Percentiles rank a stretch among this genome's conserved stretches.
Evolutionary conservation across 306 rosid species (phyloP).

Genomic region (Calophaca sinica): DNA sequence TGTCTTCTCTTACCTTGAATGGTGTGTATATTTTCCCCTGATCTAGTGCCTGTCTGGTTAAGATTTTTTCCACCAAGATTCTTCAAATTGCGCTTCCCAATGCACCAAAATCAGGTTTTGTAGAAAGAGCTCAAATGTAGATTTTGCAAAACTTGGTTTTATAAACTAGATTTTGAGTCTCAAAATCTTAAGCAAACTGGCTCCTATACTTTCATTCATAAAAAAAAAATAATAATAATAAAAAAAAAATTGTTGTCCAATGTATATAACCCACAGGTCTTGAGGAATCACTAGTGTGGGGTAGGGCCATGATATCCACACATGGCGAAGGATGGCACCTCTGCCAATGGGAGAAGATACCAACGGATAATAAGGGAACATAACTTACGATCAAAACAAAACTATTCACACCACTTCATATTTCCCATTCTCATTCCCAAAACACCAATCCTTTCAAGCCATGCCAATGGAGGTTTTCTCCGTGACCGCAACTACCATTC

Average conservation of each 20-base stretch:
- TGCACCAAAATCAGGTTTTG: too few relatives aligned
- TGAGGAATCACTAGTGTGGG: constrained; percentile 1
- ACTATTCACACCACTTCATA: constrained; percentile 30
- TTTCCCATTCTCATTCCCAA: constrained; percentile 16
- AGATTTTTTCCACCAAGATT: too few relatives aligned
- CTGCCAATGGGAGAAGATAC: constrained; percentile 49
- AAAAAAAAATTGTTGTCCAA: not conserved
- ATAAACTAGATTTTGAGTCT: too few relatives aligned
- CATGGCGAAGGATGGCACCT: constrained; percentile 47
- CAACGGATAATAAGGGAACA: constrained; percentile 41
- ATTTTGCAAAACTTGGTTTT: too few relatives aligned
- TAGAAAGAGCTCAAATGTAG: too few relatives aligned
- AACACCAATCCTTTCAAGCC: constrained; percentile 24
- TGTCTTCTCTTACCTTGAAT: too few relatives aligned
- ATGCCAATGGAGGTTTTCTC: constrained; percentile 80
- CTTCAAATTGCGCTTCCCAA: too few relatives aligned
- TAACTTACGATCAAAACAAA: constrained; percentile 32
- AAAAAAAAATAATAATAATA: too few relatives aligned
- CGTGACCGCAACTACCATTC: constrained; percentile 59
- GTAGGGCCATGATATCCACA: constrained; percentile 76
- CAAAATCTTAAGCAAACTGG: too few relatives aligned
- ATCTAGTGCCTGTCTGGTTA: too few relatives aligned
- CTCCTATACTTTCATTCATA: too few relatives aligned
- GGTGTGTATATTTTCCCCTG: too few relatives aligned
- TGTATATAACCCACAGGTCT: constrained; percentile 10